Conservation (phyloP, 257 asterid species). For the Eucommia ulmoides region DNA sequence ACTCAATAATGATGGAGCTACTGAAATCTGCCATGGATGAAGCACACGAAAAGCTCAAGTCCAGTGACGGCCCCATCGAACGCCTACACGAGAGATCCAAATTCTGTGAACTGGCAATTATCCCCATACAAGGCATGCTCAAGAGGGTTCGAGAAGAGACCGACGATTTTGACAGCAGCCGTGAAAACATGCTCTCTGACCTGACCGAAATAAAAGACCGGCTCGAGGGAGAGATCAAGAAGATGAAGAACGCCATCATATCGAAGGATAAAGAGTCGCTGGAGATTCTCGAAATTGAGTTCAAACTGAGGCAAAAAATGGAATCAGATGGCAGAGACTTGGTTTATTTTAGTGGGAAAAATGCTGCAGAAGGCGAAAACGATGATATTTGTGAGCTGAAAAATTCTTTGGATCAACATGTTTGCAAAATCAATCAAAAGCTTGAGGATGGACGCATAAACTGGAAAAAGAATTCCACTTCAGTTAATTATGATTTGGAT, state of each 20-base stretch:
- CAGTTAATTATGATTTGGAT: conserved; percentile 21
- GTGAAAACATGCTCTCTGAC: conserved; percentile 37
- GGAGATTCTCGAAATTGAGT: conserved; percentile 46
- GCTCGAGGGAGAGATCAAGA: conserved; percentile 44
- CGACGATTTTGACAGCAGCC: conserved; percentile 29
- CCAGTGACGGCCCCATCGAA: conserved; percentile 53
- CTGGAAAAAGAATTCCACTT: conserved; percentile 22
- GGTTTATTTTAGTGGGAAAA: conserved; percentile 20
- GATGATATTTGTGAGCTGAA: conserved; percentile 11
- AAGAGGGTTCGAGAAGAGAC: conserved; percentile 48
- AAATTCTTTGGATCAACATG: conserved; percentile 38
- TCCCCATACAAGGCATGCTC: conserved; percentile 57
- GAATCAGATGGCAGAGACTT: conserved; percentile 44
- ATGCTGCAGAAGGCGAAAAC: conserved; percentile 18
- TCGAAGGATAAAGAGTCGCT: conserved; percentile 44
- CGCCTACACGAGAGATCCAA: conserved; percentile 53
- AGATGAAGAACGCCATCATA: conserved; percentile 36
- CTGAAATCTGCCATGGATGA: conserved; percentile 70
- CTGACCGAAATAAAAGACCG: conserved; percentile 46
- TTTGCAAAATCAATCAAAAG: conserved; percentile 40
- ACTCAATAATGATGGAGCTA: conserved; percentile 52
- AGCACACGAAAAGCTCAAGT: conserved; percentile 58
- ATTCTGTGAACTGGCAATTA: conserved; percentile 54
- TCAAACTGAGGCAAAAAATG: conserved; percentile 29
- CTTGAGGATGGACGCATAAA: conserved; percentile 36